These are phyloP conservation scores for Cyberlindnera maclurae DNA, from an alignment of 805 yeast genomes.

Conservation along the genomic window DNA sequence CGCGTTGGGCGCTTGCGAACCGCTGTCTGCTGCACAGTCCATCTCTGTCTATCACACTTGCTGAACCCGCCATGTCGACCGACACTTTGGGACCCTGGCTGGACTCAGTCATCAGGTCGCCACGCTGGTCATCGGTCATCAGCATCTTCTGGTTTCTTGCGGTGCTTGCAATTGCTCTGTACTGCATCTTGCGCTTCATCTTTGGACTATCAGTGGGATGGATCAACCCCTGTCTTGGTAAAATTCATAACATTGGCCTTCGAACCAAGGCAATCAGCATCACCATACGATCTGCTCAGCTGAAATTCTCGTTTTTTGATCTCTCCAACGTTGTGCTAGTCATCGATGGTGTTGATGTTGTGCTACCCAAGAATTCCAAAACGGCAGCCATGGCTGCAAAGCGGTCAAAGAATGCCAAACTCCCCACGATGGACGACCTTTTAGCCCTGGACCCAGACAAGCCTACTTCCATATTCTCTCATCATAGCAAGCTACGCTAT, in stretches of 20 bases:
- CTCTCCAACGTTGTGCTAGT: constrained; percentile 13
- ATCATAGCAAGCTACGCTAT: constrained; percentile 3
- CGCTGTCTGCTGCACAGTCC: no score
- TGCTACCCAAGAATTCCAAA: constrained; percentile 1
- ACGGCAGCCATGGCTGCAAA: neutral
- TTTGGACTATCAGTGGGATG: constrained; percentile 25
- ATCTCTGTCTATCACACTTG: no score
- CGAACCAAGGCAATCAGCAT: constrained; percentile 6
- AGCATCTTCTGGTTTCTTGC: constrained; percentile 1
- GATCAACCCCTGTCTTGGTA: constrained; percentile 24
- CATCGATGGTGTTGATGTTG: constrained; percentile 16
- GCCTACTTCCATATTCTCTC: constrained; percentile 14
- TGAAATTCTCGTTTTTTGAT: constrained; percentile 11
- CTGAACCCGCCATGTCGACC: no score
- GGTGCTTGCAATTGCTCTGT: neutral
- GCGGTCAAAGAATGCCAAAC: neutral
- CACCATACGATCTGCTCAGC: constrained; percentile 10
- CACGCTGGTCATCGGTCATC: neutral
- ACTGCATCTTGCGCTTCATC: constrained; percentile 3
- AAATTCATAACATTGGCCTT: constrained; percentile 13
- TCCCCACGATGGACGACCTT: constrained; percentile 6
- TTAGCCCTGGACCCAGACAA: constrained; percentile 9
- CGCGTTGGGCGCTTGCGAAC: no score
- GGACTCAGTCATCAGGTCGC: neutral
- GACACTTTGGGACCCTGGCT: no score